A percentile compares a stretch with the other conserved stretches of the same genome.
phyloP scores from a whole-genome alignment of 495 filamentous ascomycete species.

The Margaritispora aquatica region DNA sequence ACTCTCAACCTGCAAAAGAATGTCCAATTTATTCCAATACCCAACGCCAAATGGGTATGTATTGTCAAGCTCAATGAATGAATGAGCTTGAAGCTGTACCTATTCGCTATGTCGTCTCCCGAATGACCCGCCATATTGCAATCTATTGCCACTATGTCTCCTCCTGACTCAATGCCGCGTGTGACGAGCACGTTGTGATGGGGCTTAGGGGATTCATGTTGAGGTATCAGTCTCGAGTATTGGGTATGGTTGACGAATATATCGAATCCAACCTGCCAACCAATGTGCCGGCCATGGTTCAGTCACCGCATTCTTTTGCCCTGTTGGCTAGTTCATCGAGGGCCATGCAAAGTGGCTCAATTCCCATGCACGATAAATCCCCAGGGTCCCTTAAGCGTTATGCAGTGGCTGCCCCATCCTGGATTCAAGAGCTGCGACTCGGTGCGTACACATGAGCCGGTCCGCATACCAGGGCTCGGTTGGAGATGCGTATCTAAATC shows the following conservation, averaged over 20 bases:
- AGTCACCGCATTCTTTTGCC: background rate
- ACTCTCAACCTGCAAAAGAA: background rate
- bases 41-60: too few relatives aligned
- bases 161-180: background rate
- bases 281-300: constrained; percentile 1
- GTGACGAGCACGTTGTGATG: background rate
- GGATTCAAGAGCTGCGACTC: constrained; percentile 16
- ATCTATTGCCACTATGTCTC: background rate
- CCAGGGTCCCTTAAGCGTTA: constrained; percentile 5
- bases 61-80: too few relatives aligned
- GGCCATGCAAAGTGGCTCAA: background rate
- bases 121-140: background rate
- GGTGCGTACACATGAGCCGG: constrained; percentile 22
- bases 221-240: background rate
- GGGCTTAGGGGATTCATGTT: background rate
- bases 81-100: too few relatives aligned
- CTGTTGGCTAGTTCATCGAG: background rate
- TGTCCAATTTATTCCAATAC: background rate
- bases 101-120: background rate
- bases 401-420: constrained; percentile 20
- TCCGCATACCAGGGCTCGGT: constrained; percentile 22
- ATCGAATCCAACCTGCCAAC: background rate
- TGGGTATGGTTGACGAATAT: background rate
- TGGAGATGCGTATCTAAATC: constrained; percentile 22
- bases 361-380: background rate